Evolutionary conservation across 352 stramenopile genomes (phyloP).

Genomic region (Pythium chondricola): DNA sequence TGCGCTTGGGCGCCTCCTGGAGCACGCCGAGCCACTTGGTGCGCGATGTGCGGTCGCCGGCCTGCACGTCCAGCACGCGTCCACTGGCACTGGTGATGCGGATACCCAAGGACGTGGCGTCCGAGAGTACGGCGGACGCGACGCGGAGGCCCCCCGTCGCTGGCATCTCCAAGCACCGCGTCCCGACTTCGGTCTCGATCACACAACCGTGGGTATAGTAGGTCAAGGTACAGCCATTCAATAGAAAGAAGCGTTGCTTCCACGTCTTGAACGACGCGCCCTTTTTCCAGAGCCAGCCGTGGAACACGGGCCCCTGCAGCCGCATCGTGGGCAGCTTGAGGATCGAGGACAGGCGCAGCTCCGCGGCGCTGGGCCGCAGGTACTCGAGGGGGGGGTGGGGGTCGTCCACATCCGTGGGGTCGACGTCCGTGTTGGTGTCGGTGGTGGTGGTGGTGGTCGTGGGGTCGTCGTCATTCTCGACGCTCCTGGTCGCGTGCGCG

Average conservation of each 20-base stretch:
- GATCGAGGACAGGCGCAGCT: constrained; percentile 24
- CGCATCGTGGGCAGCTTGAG: constrained; percentile 51
- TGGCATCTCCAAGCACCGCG: constrained; percentile 52
- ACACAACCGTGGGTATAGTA: constrained; percentile 73
- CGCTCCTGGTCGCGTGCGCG: neutral
- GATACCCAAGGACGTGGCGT: constrained; percentile 51
- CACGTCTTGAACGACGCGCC: constrained; percentile 70
- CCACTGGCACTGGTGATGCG: constrained; percentile 56
- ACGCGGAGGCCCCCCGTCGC: constrained; percentile 52
- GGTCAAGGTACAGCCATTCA: constrained; percentile 55
- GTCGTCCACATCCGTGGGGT: neutral
- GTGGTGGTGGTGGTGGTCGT: neutral
- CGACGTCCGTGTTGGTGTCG: neutral
- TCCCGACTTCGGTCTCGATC: constrained; percentile 49
- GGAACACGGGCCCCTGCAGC: constrained; percentile 52
- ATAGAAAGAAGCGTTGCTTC: constrained; percentile 76
- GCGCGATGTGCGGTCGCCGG: constrained; percentile 36
- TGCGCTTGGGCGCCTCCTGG: constrained; percentile 31
- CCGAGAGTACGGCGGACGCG: constrained; percentile 28
- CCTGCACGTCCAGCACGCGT: constrained; percentile 50
- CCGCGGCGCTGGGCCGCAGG: neutral
- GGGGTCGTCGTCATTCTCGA: neutral
- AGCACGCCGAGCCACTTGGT: constrained; percentile 54
- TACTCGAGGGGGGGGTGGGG: no score
- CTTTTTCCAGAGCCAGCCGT: constrained; percentile 76